Conservation (phyloP, 495 filamentous ascomycete genomes). For the Bombardia bombarda region DNA sequence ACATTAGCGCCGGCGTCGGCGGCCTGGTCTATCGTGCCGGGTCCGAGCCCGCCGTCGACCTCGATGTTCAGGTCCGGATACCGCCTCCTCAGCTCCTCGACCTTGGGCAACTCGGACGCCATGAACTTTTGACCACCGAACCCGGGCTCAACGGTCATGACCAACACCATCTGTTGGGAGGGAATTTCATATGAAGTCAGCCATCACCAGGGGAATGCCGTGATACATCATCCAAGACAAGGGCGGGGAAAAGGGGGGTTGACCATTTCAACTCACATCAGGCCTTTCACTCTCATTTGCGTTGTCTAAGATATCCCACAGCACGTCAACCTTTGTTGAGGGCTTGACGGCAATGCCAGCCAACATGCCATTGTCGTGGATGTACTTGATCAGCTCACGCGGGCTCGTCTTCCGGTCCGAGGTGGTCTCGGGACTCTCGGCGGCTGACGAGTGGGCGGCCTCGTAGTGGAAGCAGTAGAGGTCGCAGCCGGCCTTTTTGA, state of each 20-base stretch:
- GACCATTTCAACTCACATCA: slow-evolving; percentile 69
- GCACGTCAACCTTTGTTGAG: slow-evolving; percentile 76
- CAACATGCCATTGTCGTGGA: slow-evolving; percentile 81
- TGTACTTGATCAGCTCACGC: slow-evolving; percentile 76
- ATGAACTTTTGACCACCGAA: slow-evolving; percentile 99
- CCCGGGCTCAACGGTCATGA: slow-evolving; percentile 97
- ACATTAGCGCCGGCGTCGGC: slow-evolving; percentile 96
- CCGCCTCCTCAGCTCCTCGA: slow-evolving; percentile 66
- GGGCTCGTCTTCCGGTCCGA: slow-evolving; percentile 65
- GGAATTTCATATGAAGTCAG: not conserved
- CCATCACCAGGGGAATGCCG: not conserved
- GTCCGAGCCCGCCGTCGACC: slow-evolving; percentile 85
- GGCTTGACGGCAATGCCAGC: slow-evolving; percentile 96
- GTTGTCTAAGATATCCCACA: slow-evolving; percentile 80
- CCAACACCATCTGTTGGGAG: slow-evolving; percentile 75
- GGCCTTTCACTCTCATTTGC: slow-evolving; percentile 65
- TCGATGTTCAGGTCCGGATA: slow-evolving; percentile 95
- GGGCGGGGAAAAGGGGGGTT: not conserved
- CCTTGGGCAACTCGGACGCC: slow-evolving; percentile 90
- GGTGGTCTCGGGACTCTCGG: slow-evolving; percentile 63
- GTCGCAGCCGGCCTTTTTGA: slow-evolving; percentile 89
- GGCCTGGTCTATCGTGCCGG: slow-evolving; percentile 85
- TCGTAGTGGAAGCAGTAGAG: slow-evolving; percentile 99
- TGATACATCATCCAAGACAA: not conserved
- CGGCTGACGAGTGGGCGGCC: slow-evolving; percentile 78